Percentiles rank a stretch among this genome's conserved stretches.
These are phyloP conservation scores for Sequoia sempervirens DNA, from an alignment of 75 land plant species.

Conservation along the genomic window DNA sequence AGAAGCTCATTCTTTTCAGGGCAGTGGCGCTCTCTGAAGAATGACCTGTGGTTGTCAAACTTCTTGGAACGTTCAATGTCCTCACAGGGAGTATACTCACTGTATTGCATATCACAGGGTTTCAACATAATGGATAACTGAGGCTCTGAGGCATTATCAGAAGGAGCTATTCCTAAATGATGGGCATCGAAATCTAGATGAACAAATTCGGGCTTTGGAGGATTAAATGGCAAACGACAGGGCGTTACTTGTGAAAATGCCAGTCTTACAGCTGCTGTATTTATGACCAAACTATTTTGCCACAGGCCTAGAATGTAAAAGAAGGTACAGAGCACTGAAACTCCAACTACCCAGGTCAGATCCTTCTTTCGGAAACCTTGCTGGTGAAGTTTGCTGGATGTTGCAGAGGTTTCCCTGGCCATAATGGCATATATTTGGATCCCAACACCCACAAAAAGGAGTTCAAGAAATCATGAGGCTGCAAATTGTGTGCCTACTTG, in stretches of 20 bases:
- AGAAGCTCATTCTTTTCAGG: constrained; percentile 58
- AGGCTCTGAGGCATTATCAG: background rate
- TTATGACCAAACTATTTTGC: constrained; percentile 13
- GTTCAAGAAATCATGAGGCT: no score
- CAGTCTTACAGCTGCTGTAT: background rate
- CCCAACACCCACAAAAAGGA: no score
- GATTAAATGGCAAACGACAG: background rate
- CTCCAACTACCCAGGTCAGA: constrained; percentile 17
- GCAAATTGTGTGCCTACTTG: no score
- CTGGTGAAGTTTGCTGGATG: background rate
- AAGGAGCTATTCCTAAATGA: constrained; percentile 10
- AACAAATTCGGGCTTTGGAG: background rate
- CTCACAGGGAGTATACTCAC: constrained; percentile 83
- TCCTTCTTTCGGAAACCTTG: background rate
- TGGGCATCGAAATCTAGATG: constrained; percentile 31
- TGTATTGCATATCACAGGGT: constrained; percentile 48
- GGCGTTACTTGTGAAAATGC: background rate
- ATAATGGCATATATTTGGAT: background rate
- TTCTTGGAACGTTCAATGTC: constrained; percentile 41
- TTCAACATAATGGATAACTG: constrained; percentile 15
- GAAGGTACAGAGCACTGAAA: constrained; percentile 35
- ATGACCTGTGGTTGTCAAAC: constrained; percentile 35
- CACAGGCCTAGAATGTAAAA: constrained; percentile 53
- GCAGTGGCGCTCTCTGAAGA: constrained; percentile 80
- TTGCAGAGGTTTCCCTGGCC: background rate